Base-by-base conservation (phyloP, 306 rosid genomes). In the Castanopsis chinensis region DNA sequence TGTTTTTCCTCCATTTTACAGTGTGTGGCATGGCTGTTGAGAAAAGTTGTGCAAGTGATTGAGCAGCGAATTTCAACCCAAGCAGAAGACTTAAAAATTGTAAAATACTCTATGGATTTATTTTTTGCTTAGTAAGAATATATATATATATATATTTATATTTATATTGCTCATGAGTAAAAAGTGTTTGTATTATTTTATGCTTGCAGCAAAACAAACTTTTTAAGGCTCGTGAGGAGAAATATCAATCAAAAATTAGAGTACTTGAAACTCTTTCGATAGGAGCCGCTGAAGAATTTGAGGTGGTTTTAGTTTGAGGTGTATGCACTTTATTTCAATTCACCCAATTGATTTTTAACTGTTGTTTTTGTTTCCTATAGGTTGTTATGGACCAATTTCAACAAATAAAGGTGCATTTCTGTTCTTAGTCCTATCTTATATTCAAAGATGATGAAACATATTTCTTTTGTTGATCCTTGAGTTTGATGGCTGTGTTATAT, bases 181-280 rank as follows among this genome's bases (percentile, higher is more conserved):
- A 86, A 74, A 79, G 73, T 27, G 53, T 52, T 85, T 75, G 56
- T 61, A 64, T 55, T 74, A 61, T 86, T 87, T 78, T 61, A 56
- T 84, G 65, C 71, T 59, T 87, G 84, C 86, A 94, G 97, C 97
- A 91, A 84, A 90, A 83, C 88, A 88, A 83, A 82, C 82, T 87
- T 75, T 88, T 87, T 83, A 89, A 88, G 87, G 80, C 88, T 79
- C 96, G 97, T 15, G 99, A 96, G 85, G 96, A 87, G 83, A 96
- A 90, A 87, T 90, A 88, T 74, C 93, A 86, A 76, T 80, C 87
- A 65, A 91, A 77, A 92, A 80, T 96, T 23, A 88, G 81, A 86
- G 96, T 85, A 9, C 97, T 96, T 72, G 98, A 96, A 85, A 83
- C 94, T 56, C 90, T 96, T 81, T 90, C 96, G 41, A 77, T 84